Base-by-base conservation (phyloP, 1,284 basidiomycete species). In the Ganoderma lingzhi region DNA sequence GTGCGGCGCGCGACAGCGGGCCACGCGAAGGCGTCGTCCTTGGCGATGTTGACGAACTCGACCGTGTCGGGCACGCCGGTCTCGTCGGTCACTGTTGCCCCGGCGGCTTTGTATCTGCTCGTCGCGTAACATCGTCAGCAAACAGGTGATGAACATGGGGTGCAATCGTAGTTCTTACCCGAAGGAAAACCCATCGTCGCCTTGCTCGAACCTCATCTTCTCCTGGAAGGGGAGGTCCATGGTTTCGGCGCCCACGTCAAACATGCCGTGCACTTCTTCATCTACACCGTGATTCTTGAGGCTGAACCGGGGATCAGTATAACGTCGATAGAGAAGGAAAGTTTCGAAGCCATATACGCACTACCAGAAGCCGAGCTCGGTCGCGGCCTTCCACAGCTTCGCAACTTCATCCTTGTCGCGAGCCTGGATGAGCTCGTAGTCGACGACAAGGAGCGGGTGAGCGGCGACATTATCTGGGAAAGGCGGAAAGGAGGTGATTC, bases 11-110 rank as follows among this genome's bases (percentile, higher is more conserved):
- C 71, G 4, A 62, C 28, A 1, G 32, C 59, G 17, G 79, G 78
- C 68, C 70, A 80, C 2, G 76, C 72, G 35, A 80, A 71, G 2
- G 76, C 78, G 60, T 80, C 79, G 68, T 80, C 79, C 62, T 78
- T 73, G 1, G 79, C 66, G 60, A 80, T 66, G 70, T 79, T 80
- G 66, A 81, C 71, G 73, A 80, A 81, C 69, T 81, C 77, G 55
- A 76, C 76, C 2, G 74, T 76, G 72, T 83, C 82, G 5, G 69
- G 65, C 8, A 76, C 74, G 41, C 82, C 82, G 32, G 60, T 73
- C 30, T 78, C 79, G 70, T 83, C 81, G 8, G 78, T 80, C 8
- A 78, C 80, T 12, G 74, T 78, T 0, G 75, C 72, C n/a, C 82
- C 82, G 0, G 78, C 77, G 10, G 79, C 80, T 23, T 77, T 79